phyloP scores from a whole-genome alignment of 345 rosid genomes.

The Noccaea bulbosa region DNA sequence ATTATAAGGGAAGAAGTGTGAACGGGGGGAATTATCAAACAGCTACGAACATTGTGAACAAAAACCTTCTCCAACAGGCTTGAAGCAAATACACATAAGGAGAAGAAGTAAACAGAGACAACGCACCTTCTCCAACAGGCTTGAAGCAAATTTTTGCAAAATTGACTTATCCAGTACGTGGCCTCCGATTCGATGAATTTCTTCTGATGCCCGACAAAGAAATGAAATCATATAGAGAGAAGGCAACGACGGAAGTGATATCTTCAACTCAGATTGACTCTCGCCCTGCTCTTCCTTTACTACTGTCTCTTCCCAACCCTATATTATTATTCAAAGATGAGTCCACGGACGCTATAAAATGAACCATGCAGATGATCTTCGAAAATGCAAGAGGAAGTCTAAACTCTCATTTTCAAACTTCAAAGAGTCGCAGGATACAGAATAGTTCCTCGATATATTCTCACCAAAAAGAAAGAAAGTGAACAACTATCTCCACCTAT shows the following conservation, averaged over 20 bases:
- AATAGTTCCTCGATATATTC: constrained; percentile 4
- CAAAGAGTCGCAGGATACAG: neutral
- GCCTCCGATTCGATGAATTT: constrained; percentile 96
- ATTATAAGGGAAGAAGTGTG: constrained; percentile 12
- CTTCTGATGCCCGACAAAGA: constrained; percentile 95
- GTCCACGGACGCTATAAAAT: constrained; percentile 17
- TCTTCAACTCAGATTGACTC: constrained; percentile 77
- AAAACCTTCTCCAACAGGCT: no score
- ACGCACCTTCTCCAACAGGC: constrained; percentile 78
- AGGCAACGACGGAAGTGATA: constrained; percentile 93
- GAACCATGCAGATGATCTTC: constrained; percentile 19
- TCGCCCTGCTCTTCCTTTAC: constrained; percentile 83
- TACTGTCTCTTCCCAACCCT: constrained; percentile 99
- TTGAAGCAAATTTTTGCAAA: constrained; percentile 73
- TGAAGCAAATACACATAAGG: neutral
- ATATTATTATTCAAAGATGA: constrained; percentile 46
- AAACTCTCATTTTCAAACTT: constrained; percentile 8
- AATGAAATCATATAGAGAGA: constrained; percentile 89
- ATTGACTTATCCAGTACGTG: constrained; percentile 91
- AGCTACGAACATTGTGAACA: no score
- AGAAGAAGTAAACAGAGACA: constrained; percentile 25
- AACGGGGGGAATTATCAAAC: constrained; percentile 2
- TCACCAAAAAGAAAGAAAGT: constrained; percentile 10
- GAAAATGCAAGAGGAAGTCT: constrained; percentile 7
- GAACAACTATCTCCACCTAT: constrained; percentile 17